Percentiles rank a stretch among this genome's conserved stretches.
Conservation (phyloP, 2,329 filamentous ascomycete genomes). For the Fusarium mangiferae region DNA sequence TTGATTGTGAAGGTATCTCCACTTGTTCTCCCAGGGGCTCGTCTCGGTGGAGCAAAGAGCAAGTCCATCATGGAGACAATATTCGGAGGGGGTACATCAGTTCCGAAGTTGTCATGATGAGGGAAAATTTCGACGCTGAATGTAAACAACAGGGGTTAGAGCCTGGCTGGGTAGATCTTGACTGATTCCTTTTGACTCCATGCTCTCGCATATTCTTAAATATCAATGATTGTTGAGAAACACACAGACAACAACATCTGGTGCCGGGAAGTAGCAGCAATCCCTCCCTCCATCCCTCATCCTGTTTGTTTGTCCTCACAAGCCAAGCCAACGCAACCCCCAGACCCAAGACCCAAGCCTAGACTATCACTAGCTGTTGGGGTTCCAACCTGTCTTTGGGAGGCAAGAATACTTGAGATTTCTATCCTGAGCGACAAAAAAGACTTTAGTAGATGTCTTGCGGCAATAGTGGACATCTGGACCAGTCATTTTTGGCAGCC, state of each 20-base stretch:
- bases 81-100: conserved; percentile 5
- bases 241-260: conserved; percentile 11
- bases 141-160: background rate
- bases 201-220: background rate
- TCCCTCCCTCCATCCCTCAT: conserved; percentile 18
- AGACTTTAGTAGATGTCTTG: background rate
- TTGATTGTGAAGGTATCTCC: conserved; percentile 6
- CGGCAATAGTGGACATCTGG: background rate
- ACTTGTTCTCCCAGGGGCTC: conserved; percentile 16
- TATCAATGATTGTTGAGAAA: background rate
- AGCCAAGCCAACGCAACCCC: conserved; percentile 22
- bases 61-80: conserved; percentile 14
- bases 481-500: background rate
- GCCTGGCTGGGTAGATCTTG: background rate
- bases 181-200: conserved; percentile 1
- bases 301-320: background rate
- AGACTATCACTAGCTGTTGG: conserved; percentile 25
- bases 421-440: background rate
- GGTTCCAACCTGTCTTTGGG: conserved; percentile 11
- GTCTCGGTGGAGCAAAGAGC: conserved; percentile 14
- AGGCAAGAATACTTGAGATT: background rate
- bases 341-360: conserved; percentile 9
- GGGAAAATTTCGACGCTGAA: background rate
- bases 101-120: conserved; percentile 36
- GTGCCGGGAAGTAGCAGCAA: conserved; percentile 20